phyloP scores from a whole-genome alignment of 495 filamentous ascomycete species.

The Penicillium riverlandense region DNA sequence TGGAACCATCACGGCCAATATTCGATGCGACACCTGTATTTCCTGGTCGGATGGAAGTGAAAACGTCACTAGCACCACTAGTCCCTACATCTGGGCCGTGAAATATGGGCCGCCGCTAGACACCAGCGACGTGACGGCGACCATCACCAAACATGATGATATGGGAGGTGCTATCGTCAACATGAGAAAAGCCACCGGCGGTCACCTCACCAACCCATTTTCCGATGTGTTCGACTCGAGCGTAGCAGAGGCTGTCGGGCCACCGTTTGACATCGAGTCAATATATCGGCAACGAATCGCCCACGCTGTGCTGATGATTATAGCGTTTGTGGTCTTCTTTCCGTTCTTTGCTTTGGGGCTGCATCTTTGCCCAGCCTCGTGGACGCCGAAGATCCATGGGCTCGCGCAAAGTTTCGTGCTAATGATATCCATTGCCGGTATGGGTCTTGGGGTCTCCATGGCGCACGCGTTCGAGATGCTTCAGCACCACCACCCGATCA shows the following conservation, averaged over 20 bases:
- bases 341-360: slow-evolving; percentile 37
- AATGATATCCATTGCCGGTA: slow-evolving; percentile 46
- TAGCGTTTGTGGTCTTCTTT: slow-evolving; percentile 31
- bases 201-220: not conserved
- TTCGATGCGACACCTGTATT: slow-evolving; percentile 46
- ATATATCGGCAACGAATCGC: slow-evolving; percentile 11
- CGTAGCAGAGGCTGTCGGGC: not conserved
- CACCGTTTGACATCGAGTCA: not conserved
- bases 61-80: slow-evolving; percentile 9
- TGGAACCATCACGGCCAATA: slow-evolving; percentile 54
- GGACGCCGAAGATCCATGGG: slow-evolving; percentile 40
- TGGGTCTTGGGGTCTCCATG: slow-evolving; percentile 51
- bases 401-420: slow-evolving; percentile 49
- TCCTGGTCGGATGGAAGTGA: slow-evolving; percentile 39
- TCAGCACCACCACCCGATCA: slow-evolving; percentile 26
- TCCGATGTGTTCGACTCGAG: not conserved
- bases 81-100: slow-evolving; percentile 57
- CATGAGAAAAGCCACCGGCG: slow-evolving; percentile 45
- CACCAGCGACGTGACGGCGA: slow-evolving; percentile 35
- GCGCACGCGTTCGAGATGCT: slow-evolving; percentile 20
- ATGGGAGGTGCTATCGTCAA: slow-evolving; percentile 45
- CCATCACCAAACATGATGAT: slow-evolving; percentile 49
- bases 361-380: slow-evolving; percentile 14
- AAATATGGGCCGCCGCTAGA: slow-evolving; percentile 48
- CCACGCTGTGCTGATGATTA: slow-evolving; percentile 25